These are phyloP conservation scores for Chalaropsis ovoidea DNA, from an alignment of 2,329 filamentous ascomycete genomes.

Conservation along the genomic window DNA sequence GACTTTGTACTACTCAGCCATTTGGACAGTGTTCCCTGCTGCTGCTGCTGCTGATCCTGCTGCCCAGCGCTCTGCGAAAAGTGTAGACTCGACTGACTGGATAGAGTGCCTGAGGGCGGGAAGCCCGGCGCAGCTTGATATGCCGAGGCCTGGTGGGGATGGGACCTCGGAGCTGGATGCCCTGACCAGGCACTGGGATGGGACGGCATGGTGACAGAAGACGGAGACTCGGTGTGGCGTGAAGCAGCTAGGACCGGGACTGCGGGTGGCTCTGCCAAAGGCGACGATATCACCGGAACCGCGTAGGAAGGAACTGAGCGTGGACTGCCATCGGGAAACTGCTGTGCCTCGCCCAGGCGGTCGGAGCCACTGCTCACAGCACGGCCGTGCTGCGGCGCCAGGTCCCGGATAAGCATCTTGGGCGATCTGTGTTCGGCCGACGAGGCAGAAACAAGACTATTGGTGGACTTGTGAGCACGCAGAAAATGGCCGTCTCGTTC, in stretches of 20 bases:
- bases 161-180: background rate
- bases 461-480: constrained; percentile 10
- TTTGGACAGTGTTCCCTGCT: background rate
- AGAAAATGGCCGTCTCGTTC: background rate
- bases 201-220: background rate
- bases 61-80: background rate
- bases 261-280: background rate
- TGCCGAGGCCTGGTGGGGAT: background rate
- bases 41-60: background rate
- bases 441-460: constrained; percentile 18
- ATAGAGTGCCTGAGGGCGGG: background rate
- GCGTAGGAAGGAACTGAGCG: background rate
- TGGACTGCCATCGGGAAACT: constrained; percentile 9
- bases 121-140: constrained; percentile 4
- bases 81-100: background rate
- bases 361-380: constrained; percentile 15
- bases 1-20: background rate
- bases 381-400: constrained; percentile 2
- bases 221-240: constrained; percentile 5
- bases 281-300: background rate
- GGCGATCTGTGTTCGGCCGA: constrained; percentile 15
- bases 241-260: background rate
- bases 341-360: background rate
- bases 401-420: background rate
- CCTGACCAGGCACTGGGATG: background rate